A percentile compares a stretch with the other conserved stretches of the same genome.
phyloP scores from a whole-genome alignment of 768 basidiomycete genomes.

The Crepidotus variabilis region DNA sequence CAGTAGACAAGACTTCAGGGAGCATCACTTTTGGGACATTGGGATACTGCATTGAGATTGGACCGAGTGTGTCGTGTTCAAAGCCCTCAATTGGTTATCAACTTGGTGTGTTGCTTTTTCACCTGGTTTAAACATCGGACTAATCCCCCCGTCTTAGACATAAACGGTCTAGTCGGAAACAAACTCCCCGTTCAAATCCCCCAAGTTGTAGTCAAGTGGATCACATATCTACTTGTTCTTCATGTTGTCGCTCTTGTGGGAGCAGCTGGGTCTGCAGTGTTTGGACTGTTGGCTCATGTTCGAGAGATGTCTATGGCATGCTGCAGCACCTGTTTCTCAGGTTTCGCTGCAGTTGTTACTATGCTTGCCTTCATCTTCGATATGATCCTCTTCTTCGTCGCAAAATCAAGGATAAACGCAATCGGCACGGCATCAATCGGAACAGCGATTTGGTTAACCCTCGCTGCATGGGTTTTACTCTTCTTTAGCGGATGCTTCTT shows the following conservation, averaged over 20 bases:
- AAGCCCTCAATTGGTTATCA: slow-evolving; percentile 82
- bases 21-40: slow-evolving; percentile 82
- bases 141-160: slow-evolving; percentile 45
- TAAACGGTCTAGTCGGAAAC: slow-evolving; percentile 77
- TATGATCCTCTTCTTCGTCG: slow-evolving; percentile 85
- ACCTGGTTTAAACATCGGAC: slow-evolving; percentile 1
- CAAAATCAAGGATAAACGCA: slow-evolving; percentile 77
- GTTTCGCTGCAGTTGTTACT: slow-evolving; percentile 74
- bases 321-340: slow-evolving; percentile 76
- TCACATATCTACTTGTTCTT: slow-evolving; percentile 90
- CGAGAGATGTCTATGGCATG: slow-evolving; percentile 84
- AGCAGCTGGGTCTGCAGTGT: slow-evolving; percentile 66
- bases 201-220: slow-evolving; percentile 84
- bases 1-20: slow-evolving; percentile 44
- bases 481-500: slow-evolving; percentile 92
- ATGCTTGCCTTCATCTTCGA: slow-evolving; percentile 93
- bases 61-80: slow-evolving; percentile 64
- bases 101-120: slow-evolving; percentile 53
- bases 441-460: slow-evolving; percentile 88
- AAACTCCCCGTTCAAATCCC: slow-evolving; percentile 68
- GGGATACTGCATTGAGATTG: slow-evolving; percentile 76
- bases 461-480: slow-evolving; percentile 80
- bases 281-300: slow-evolving; percentile 86
- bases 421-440: slow-evolving; percentile 81
- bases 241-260: slow-evolving; percentile 85